Base-by-base conservation (phyloP, 1,284 basidiomycete genomes). In the Naganishia albida region DNA sequence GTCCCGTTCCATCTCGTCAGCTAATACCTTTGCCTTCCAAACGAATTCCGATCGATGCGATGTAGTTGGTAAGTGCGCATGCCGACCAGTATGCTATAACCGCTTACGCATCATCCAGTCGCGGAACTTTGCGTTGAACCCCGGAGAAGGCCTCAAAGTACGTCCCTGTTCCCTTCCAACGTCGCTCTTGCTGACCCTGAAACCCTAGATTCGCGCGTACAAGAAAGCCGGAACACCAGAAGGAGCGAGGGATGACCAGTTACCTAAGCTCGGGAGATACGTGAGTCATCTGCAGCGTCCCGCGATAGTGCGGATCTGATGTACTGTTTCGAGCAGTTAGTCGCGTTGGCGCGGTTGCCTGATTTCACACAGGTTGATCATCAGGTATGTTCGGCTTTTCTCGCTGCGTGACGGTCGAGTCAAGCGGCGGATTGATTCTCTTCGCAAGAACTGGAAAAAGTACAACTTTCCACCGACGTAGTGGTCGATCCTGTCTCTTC, bases 121-220 rank as follows among this genome's bases (percentile, higher is more conserved):
- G 59, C 85, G 90, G 39, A 92, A 92, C 74, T 93, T 93, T 78
- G 91, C 90, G 3, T 81, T 93, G 67, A 95, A 93, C 73, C 90
- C 91, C 0, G 83, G 83, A 50, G 86, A 90, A 78, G 91, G 91
- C 0, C 81, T 93, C 42, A 91, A 90, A 62, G 76, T 77, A 56
- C 42, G 71, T 63, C n/a, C 26, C 25, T 26, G 12, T 16, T 23
- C 10, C 2, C 13, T 25, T 1, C 26, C 15, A n/a, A n/a, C n/a
- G n/a, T 48, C 26, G 18, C 56, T 48, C 63, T 26, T 54, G 23
- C 28, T 18, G n/a, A 25, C 15, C n/a, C 53, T 62, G 39, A 42
- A 8, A 2, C 20, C 16, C 10, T 66, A 77, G 81, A 91, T 93
- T 39, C 84, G 85, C 26, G 85, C 91, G 0, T 93, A 88, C 81